Evolutionary conservation across 192 early-diverging fungal species (phyloP).

Genomic region (Hyaloraphidium curvatum): DNA sequence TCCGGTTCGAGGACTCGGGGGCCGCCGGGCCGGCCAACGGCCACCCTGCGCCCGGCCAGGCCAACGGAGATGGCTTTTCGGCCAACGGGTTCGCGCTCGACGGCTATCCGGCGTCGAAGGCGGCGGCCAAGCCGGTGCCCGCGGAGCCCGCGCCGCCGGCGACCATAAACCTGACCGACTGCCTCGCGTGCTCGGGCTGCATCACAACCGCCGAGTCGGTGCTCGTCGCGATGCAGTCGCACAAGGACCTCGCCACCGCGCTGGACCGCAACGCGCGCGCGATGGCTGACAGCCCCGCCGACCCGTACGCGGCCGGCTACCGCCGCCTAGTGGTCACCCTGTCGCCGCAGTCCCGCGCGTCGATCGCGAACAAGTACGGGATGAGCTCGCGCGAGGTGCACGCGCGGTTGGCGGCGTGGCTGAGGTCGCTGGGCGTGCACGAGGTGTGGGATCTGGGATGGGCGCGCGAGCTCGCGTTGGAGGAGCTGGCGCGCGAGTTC

Average conservation of each 20-base stretch:
- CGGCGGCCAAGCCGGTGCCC: slow-evolving; percentile 50
- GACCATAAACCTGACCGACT: slow-evolving; percentile 89
- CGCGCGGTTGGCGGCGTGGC: slow-evolving; percentile 45
- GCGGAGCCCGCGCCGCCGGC: slow-evolving; percentile 66
- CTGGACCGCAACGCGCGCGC: slow-evolving; percentile 36
- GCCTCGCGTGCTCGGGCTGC: slow-evolving; percentile 96
- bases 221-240: slow-evolving; percentile 76
- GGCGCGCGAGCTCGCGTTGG: slow-evolving; percentile 66
- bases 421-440: slow-evolving; percentile 65
- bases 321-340: slow-evolving; percentile 68
- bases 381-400: slow-evolving; percentile 47
- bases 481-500: slow-evolving; percentile 77
- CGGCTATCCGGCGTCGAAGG: slow-evolving; percentile 40
- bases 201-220: slow-evolving; percentile 95
- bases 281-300: slow-evolving; percentile 4
- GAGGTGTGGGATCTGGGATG: slow-evolving; percentile 78
- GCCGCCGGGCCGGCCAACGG: not conserved
- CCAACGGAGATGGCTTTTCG: slow-evolving; percentile 2
- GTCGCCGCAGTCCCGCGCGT: slow-evolving; percentile 75
- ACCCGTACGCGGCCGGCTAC: slow-evolving; percentile 13
- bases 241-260: slow-evolving; percentile 63
- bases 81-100: slow-evolving; percentile 40
- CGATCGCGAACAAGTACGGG: slow-evolving; percentile 69
- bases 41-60: not conserved
- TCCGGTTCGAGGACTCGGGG: not conserved